These are phyloP conservation scores for Biancaea sappan DNA, from an alignment of 306 rosid genomes.

Conservation along the genomic window DNA sequence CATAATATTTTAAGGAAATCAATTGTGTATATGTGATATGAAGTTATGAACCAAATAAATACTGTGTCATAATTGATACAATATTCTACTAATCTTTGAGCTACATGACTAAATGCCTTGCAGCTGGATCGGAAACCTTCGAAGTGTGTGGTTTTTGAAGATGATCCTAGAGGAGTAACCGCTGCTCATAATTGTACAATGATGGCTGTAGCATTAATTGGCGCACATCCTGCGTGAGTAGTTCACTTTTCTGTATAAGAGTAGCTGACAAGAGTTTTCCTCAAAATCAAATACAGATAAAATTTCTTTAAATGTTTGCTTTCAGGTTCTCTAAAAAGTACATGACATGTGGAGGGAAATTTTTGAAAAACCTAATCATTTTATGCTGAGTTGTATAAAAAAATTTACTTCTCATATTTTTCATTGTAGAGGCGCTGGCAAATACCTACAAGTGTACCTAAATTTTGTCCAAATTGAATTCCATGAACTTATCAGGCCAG, in stretches of 20 bases:
- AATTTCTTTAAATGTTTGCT: not conserved
- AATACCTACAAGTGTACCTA: too few relatives aligned
- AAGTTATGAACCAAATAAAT: not conserved
- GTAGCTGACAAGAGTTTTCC: not conserved
- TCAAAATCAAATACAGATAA: not conserved
- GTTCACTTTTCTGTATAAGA: constrained; percentile 14
- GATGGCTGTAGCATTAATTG: constrained; percentile 96
- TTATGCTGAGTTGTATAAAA: not conserved
- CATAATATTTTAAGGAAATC: not conserved
- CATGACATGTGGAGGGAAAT: not conserved
- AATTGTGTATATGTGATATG: not conserved
- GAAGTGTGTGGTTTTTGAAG: constrained; percentile 96
- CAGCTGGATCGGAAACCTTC: constrained; percentile 97
- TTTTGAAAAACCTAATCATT: not conserved
- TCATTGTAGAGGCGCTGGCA: too few relatives aligned
- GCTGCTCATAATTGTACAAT: constrained; percentile 98
- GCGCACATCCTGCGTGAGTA: constrained; percentile 90
- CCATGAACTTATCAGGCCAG: constrained; percentile 13
- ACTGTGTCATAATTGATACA: not conserved
- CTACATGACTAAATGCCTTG: constrained; percentile 32
- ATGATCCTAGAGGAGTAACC: constrained; percentile 93
- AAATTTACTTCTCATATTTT: too few relatives aligned
- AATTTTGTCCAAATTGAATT: not conserved
- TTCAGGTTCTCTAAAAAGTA: not conserved
- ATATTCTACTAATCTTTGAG: constrained; percentile 29